Conservation (phyloP, 192 early-diverging fungal genomes). For the Coemansia sp. region DNA sequence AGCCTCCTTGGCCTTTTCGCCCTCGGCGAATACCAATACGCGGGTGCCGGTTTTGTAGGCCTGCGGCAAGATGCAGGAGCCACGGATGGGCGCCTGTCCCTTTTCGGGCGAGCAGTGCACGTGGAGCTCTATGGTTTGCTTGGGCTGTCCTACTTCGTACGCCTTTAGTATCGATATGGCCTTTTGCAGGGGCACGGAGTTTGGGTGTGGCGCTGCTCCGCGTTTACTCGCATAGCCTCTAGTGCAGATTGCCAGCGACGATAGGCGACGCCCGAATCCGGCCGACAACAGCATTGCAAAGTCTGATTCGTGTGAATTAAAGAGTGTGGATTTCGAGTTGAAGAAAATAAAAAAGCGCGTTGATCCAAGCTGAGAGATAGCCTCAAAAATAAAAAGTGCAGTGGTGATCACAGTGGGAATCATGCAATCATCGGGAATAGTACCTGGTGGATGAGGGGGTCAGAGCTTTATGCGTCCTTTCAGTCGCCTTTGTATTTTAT, state of each 20-base stretch:
- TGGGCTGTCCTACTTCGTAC: conserved; percentile 63
- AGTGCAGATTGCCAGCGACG: neutral
- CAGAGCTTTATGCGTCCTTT: neutral
- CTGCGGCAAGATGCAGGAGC: conserved; percentile 71
- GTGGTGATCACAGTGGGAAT: neutral
- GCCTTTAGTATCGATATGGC: conserved; percentile 61
- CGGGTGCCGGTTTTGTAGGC: conserved; percentile 54
- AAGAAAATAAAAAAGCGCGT: neutral
- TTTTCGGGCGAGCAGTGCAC: conserved; percentile 73
- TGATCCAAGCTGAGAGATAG: neutral
- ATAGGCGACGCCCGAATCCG: conserved; percentile 7
- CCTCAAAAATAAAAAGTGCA: neutral
- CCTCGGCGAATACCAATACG: conserved; percentile 87
- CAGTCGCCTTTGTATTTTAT: neutral
- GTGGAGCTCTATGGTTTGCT: conserved; percentile 65
- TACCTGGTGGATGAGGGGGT: neutral
- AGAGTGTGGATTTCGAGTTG: neutral
- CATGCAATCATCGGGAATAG: neutral
- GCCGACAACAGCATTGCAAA: neutral
- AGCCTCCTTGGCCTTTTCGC: conserved; percentile 78
- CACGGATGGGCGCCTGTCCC: conserved; percentile 76
- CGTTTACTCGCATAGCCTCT: conserved; percentile 22
- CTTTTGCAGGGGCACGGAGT: conserved; percentile 49
- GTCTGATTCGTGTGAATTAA: neutral
- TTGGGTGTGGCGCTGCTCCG: conserved; percentile 35